Evolutionary conservation across 257 asterid species (phyloP).

Genomic region (Salvia miltiorrhiza): DNA sequence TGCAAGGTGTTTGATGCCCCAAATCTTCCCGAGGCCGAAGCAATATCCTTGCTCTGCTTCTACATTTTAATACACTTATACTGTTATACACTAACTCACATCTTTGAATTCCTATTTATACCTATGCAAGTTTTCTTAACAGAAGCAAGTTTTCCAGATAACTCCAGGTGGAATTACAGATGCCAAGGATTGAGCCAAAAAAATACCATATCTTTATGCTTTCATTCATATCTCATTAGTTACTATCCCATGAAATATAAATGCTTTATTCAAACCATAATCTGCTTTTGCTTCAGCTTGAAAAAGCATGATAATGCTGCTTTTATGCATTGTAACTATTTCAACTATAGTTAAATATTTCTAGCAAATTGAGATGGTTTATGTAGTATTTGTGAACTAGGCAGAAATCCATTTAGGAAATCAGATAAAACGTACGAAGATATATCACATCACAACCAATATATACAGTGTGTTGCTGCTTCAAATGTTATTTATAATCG

Average conservation of each 20-base stretch:
- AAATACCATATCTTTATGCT: neutral
- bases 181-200: conserved; percentile 78
- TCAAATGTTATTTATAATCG: neutral
- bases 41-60: conserved; percentile 60
- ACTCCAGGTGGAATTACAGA: conserved; percentile 98
- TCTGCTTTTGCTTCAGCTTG: neutral
- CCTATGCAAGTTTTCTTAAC: conserved; percentile 37
- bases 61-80: neutral
- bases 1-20: conserved; percentile 99
- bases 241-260: neutral
- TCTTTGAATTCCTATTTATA: neutral
- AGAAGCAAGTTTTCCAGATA: conserved; percentile 73
- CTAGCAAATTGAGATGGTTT: neutral
- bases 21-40: conserved; percentile 98
- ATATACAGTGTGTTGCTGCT: neutral
- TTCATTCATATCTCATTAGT: neutral
- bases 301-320: neutral
- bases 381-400: neutral
- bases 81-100: conserved; percentile 4
- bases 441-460: neutral
- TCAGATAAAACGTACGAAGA: neutral
- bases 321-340: neutral
- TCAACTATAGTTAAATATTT: neutral
- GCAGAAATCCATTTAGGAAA: neutral
- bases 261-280: neutral